These are phyloP conservation scores for Puccinia hordei DNA, from an alignment of 1,284 basidiomycete species.

Conservation along the genomic window DNA sequence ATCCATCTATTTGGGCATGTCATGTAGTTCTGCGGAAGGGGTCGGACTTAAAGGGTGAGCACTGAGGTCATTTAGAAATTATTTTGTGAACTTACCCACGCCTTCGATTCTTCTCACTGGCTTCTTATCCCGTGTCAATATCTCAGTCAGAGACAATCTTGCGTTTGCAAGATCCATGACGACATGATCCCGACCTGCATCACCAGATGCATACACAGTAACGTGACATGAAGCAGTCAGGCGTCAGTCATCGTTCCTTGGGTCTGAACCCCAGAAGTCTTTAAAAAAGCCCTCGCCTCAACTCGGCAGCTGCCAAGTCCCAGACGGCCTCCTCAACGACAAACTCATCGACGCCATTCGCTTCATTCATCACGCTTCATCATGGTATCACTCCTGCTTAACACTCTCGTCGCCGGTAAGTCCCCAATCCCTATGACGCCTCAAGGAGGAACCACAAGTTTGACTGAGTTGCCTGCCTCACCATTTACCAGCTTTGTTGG, in stretches of 20 bases:
- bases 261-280: background rate
- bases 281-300: background rate
- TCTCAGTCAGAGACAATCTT: background rate
- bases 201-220: background rate
- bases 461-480: background rate
- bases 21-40: too few relatives aligned
- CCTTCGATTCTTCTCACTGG: background rate
- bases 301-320: too few relatives aligned
- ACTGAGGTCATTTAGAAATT: background rate
- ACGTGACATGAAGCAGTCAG: background rate
- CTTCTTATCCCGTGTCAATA: background rate
- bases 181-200: background rate
- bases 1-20: too few relatives aligned
- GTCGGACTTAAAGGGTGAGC: too few relatives aligned
- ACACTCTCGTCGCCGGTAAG: slow-evolving; percentile 1
- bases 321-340: too few relatives aligned
- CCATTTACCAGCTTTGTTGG: background rate
- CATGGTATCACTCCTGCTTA: background rate
- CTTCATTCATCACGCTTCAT: background rate
- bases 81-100: background rate
- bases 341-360: too few relatives aligned
- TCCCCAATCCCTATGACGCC: background rate
- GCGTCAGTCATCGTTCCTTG: background rate
- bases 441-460: background rate
- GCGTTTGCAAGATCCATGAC: background rate